Conservation (phyloP, 352 stramenopile genomes). For the Phytophthora fragariaefolia region DNA sequence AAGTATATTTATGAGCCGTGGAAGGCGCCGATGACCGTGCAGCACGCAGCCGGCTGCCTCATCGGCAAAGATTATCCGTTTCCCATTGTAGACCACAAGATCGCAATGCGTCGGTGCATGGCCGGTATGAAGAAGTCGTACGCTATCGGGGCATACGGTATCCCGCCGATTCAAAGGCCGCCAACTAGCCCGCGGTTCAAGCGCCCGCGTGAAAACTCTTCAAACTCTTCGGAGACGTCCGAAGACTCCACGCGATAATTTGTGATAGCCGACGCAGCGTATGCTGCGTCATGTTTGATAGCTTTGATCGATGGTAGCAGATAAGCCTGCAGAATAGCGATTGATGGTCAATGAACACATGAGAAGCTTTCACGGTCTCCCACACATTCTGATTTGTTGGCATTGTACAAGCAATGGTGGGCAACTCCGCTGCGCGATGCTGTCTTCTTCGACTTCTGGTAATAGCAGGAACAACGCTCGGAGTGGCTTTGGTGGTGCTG, state of each 20-base stretch:
- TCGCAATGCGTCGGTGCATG: constrained; percentile 91
- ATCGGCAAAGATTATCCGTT: constrained; percentile 95
- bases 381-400: not conserved
- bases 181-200: constrained; percentile 37
- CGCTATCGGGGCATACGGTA: constrained; percentile 46
- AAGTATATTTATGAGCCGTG: constrained; percentile 99
- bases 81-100: constrained; percentile 95
- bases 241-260: constrained; percentile 36
- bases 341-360: constrained; percentile 21
- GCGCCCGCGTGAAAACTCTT: constrained; percentile 44
- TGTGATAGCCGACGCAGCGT: not conserved
- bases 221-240: constrained; percentile 39
- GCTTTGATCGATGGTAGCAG: constrained; percentile 30
- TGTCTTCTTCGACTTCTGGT: constrained; percentile 21
- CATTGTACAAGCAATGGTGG: constrained; percentile 4
- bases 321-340: constrained; percentile 9
- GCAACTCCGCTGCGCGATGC: not conserved
- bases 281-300: constrained; percentile 3
- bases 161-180: constrained; percentile 17
- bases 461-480: constrained; percentile 11
- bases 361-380: constrained; percentile 2
- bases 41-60: constrained; percentile 83
- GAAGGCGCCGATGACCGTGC: constrained; percentile 93
- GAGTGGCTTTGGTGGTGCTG: constrained; percentile 7
- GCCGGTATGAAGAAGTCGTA: constrained; percentile 92